Evolutionary conservation across 495 filamentous ascomycete species (phyloP), one percentile per base, ranked within the genome.

Genomic region (Neurospora discreta): DNA sequence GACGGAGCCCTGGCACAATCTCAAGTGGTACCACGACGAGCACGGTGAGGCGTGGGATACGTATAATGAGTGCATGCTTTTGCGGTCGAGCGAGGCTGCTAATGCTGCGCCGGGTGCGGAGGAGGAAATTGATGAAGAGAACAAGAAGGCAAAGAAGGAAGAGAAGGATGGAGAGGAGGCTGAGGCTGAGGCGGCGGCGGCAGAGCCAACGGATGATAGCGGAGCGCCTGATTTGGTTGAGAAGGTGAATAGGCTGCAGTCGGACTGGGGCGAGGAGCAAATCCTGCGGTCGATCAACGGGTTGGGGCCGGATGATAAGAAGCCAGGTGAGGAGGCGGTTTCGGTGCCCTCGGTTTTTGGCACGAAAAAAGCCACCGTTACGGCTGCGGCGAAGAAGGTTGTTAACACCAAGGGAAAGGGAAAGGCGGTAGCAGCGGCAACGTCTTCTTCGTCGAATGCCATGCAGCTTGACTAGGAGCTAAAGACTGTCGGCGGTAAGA

Each of bases 1-100:
- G 75, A 75, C 72, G 1, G 84, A 86, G 69, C 69, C 76, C 3
- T 86, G 84, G 84, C 71, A 72, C 44, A 74, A 72, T 33, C 78
- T 86, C 67, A 78, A 81, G 70, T 85, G 82, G 77, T 76, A 79
- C 46, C 78, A 84, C 69, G 84, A 86, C 69, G 80, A 85, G 68
- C 77, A 77, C 70, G 77, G 81, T n/a, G 73, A 73, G 43, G 77
- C 84, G 3, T 86, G 84, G 84, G 75, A 72, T 58, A 79, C 80
- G 18, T 86, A 83, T 75, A 77, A 76, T 69, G 78, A 82, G 72
- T 78, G 78, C 39, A 75, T 86, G 39, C 65, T 85, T 18, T 11
- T 83, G 73, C 76, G 70, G 69, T 39, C 70, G 13, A 39, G 68
- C 46, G 41, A 60, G 40, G 46, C 15, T 30, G 68, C 42, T 18